A percentile compares a stretch with the other conserved stretches of the same genome.
Conservation (phyloP, 2,329 filamentous ascomycete genomes). For the Ceratocystis ficicola region DNA sequence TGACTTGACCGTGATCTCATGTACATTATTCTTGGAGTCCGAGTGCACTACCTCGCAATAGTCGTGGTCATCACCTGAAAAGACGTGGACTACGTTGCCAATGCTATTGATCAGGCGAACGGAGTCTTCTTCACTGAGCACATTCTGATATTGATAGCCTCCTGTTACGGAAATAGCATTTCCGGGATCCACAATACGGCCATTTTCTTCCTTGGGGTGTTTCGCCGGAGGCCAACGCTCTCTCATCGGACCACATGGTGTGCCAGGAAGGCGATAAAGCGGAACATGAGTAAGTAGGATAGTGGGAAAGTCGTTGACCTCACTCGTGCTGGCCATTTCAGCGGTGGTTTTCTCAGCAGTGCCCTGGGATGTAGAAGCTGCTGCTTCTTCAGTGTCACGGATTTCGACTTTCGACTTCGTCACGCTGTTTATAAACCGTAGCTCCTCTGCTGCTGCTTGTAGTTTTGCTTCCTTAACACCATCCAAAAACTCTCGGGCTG, state of each 20-base stretch:
- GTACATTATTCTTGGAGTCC: conserved; percentile 49
- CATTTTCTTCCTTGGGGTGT: conserved; percentile 31
- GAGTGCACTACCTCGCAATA: conserved; percentile 85
- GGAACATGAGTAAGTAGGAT: conserved; percentile 87
- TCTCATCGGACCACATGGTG: conserved; percentile 74
- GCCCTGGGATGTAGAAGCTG: not conserved
- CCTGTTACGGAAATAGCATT: conserved; percentile 66
- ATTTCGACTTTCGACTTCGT: conserved; percentile 39
- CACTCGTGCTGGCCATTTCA: conserved; percentile 34
- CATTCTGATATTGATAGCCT: conserved; percentile 96
- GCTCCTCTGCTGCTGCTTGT: conserved; percentile 55
- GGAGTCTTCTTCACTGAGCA: conserved; percentile 66
- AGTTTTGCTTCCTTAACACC: conserved; percentile 52
- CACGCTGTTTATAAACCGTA: conserved; percentile 48
- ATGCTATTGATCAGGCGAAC: conserved; percentile 62
- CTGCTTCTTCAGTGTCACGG: conserved; percentile 26
- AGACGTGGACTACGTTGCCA: conserved; percentile 72
- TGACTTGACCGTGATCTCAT: conserved; percentile 90
- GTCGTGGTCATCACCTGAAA: conserved; percentile 95
- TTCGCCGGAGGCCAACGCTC: conserved; percentile 69
- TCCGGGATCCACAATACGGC: conserved; percentile 42
- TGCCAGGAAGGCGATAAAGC: conserved; percentile 67
- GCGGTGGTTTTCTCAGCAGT: not conserved
- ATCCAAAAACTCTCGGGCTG: conserved; percentile 64
- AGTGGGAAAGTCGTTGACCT: conserved; percentile 58